These are phyloP conservation scores for Trichoderma virens DNA, from an alignment of 495 filamentous ascomycete species.

Conservation along the genomic window DNA sequence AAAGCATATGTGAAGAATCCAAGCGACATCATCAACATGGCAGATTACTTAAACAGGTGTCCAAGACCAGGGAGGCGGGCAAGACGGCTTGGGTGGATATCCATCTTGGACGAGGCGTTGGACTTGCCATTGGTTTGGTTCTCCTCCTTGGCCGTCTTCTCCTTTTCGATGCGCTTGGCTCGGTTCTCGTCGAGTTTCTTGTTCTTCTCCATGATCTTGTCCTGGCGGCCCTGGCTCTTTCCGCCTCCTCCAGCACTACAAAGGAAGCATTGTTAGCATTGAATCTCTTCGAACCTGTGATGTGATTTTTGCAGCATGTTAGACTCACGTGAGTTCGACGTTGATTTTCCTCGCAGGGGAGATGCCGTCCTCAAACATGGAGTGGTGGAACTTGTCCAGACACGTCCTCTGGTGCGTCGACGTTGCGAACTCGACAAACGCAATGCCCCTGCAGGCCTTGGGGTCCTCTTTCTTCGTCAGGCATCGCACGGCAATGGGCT, in stretches of 20 bases:
- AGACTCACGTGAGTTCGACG: slow-evolving; percentile 77
- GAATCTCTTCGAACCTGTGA: not conserved
- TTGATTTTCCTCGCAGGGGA: slow-evolving; percentile 65
- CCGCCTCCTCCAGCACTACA: slow-evolving; percentile 70
- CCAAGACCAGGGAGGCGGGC: slow-evolving; percentile 23
- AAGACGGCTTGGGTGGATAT: slow-evolving; percentile 18
- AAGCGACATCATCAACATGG: not conserved
- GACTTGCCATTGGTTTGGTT: slow-evolving; percentile 35
- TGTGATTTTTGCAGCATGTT: not conserved
- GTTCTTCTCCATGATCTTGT: slow-evolving; percentile 82
- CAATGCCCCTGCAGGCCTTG: slow-evolving; percentile 71
- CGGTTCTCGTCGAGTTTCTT: slow-evolving; percentile 78
- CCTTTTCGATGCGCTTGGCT: slow-evolving; percentile 39
- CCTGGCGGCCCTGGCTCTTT: slow-evolving; percentile 59
- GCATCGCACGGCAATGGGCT: slow-evolving; percentile 65
- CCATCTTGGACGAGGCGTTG: slow-evolving; percentile 21
- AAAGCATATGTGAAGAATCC: too few species aligned
- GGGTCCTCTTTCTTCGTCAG: slow-evolving; percentile 63
- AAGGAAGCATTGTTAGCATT: slow-evolving; percentile 8
- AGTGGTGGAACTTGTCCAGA: slow-evolving; percentile 82
- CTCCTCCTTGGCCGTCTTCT: slow-evolving; percentile 44
- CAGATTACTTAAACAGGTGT: not conserved
- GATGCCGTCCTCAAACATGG: slow-evolving; percentile 62
- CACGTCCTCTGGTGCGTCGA: slow-evolving; percentile 94
- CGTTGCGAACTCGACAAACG: slow-evolving; percentile 85